Evolutionary conservation across 352 stramenopile species (phyloP).

Genomic region (Phytophthora hybrid): DNA sequence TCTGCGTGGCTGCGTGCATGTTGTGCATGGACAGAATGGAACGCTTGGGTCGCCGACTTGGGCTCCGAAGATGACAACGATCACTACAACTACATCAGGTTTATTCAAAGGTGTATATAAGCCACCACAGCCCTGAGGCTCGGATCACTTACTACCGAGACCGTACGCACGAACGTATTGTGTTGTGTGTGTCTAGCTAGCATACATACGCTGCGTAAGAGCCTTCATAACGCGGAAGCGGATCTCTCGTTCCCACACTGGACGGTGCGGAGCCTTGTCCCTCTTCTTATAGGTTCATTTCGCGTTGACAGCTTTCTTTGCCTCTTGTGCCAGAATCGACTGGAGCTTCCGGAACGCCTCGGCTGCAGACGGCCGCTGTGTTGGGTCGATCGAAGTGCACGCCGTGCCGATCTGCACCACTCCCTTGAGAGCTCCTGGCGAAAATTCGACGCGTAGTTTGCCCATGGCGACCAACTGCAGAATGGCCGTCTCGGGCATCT

Average conservation of each 20-base stretch:
- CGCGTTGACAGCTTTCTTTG: conserved; percentile 36
- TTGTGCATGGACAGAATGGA: conserved; percentile 35
- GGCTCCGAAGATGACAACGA: conserved; percentile 11
- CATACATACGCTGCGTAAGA: conserved; percentile 23
- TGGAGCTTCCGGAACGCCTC: conserved; percentile 52
- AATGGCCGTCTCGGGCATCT: conserved; percentile 57
- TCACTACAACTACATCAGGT: conserved; percentile 40
- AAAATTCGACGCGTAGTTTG: conserved; percentile 54
- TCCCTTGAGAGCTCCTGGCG: conserved; percentile 26
- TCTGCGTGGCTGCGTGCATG: conserved; percentile 23
- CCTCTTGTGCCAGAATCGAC: conserved; percentile 42
- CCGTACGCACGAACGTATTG: conserved; percentile 24
- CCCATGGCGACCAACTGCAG: conserved; percentile 59
- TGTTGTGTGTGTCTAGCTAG: conserved; percentile 7
- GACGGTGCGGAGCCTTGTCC: conserved; percentile 7
- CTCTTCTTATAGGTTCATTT: conserved; percentile 48
- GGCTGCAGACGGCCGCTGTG: conserved; percentile 46
- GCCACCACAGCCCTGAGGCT: conserved; percentile 14
- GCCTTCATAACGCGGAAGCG: conserved; percentile 43
- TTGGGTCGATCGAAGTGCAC: conserved; percentile 55
- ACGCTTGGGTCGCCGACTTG: conserved; percentile 11
- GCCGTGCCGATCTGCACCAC: conserved; percentile 44
- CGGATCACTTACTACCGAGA: conserved; percentile 21
- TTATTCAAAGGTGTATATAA: conserved; percentile 41
- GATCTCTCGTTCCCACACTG: conserved; percentile 20